phyloP scores from a whole-genome alignment of 306 rosid genomes.

The Rosa persica region DNA sequence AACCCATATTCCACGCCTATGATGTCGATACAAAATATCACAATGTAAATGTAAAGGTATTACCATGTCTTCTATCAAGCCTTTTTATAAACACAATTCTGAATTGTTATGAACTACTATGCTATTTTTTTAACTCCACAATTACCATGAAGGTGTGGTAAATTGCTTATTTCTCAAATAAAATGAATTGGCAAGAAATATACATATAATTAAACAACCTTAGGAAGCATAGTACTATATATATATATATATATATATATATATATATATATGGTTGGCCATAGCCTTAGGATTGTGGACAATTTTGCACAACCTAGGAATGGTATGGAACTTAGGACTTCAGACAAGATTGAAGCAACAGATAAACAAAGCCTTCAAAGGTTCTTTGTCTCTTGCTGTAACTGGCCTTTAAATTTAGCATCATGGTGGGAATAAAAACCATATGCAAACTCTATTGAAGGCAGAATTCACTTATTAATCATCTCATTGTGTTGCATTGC shows the following conservation, averaged over 20 bases:
- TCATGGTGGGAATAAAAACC: too few relatives aligned
- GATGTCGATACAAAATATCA: conserved; percentile 73
- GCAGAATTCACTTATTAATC: too few relatives aligned
- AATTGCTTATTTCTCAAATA: not conserved
- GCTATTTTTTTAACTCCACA: not conserved
- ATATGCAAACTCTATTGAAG: too few relatives aligned
- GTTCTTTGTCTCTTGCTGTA: too few relatives aligned
- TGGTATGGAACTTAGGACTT: not conserved
- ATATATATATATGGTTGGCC: not conserved
- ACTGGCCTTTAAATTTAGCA: too few relatives aligned
- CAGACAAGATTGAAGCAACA: too few relatives aligned
- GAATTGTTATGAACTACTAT: not conserved
- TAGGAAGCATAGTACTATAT: not conserved
- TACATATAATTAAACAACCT: not conserved
- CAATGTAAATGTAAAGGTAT: conserved; percentile 65
- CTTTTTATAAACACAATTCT: not conserved
- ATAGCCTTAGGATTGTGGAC: not conserved
- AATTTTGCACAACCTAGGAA: not conserved
- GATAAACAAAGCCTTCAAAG: too few relatives aligned
- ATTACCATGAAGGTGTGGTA: not conserved
- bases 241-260: too few relatives aligned
- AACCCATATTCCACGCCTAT: conserved; percentile 63
- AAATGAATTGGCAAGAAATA: not conserved
- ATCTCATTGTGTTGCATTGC: conserved; percentile 25
- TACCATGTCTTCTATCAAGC: conserved; percentile 1